These are phyloP conservation scores for Neltuma alba DNA, from an alignment of 306 rosid genomes.

Conservation along the genomic window DNA sequence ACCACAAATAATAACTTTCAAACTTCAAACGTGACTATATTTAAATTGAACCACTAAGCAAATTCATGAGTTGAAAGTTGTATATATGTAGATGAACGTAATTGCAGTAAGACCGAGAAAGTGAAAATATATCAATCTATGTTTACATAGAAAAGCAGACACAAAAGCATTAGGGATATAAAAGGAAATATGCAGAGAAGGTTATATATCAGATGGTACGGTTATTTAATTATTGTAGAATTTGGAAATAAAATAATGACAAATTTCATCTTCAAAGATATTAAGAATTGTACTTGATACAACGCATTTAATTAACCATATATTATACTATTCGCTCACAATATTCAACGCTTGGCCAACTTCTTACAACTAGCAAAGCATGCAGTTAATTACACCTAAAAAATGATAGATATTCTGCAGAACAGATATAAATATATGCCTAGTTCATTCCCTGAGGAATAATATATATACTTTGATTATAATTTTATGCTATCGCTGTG, in stretches of 20 bases:
- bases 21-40: neutral
- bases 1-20: neutral
- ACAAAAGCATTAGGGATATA: neutral
- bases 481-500: neutral
- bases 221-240: neutral
- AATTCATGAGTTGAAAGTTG: neutral
- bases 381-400: neutral
- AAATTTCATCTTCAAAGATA: neutral
- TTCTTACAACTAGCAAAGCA: neutral
- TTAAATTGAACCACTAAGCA: neutral
- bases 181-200: neutral
- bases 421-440: neutral
- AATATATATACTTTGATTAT: neutral
- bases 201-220: neutral
- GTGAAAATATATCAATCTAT: neutral
- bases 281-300: neutral
- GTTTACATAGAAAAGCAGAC: neutral
- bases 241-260: neutral
- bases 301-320: neutral
- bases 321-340: neutral
- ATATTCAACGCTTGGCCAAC: neutral
- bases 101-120: neutral
- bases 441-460: neutral
- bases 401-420: neutral
- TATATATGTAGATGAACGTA: neutral